A percentile compares a stretch with the other conserved stretches of the same genome.
These are phyloP conservation scores for Fusarium agapanthi DNA, from an alignment of 2,329 filamentous ascomycete species.

Conservation along the genomic window DNA sequence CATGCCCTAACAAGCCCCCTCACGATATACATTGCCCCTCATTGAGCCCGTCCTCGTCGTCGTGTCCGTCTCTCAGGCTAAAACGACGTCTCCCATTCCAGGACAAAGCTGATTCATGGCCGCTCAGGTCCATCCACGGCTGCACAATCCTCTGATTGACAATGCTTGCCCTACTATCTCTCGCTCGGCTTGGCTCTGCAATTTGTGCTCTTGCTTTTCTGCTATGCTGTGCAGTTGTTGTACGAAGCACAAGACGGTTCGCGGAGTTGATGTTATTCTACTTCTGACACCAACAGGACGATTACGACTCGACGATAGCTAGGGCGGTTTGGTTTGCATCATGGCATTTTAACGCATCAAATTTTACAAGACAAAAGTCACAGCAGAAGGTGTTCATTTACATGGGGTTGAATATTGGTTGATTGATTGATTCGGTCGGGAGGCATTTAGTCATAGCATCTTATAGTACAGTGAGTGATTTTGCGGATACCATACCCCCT, in stretches of 20 bases:
- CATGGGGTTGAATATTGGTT: conserved; percentile 2
- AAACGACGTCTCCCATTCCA: conserved; percentile 33
- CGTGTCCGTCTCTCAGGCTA: conserved; percentile 29
- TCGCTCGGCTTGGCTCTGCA: conserved; percentile 26
- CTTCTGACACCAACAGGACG: conserved; percentile 27
- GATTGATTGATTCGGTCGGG: neutral
- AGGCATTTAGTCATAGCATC: conserved; percentile 21
- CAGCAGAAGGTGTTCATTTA: neutral
- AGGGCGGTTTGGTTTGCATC: conserved; percentile 14
- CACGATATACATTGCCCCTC: neutral
- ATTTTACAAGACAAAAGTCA: conserved; percentile 1
- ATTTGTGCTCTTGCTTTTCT: conserved; percentile 30
- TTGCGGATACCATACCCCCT: conserved; percentile 30
- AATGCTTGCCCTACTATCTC: conserved; percentile 22
- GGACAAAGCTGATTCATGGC: conserved; percentile 41
- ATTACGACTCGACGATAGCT: conserved; percentile 15
- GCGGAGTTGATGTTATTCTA: conserved; percentile 11
- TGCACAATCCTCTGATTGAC: conserved; percentile 46
- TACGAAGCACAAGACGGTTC: conserved; percentile 6
- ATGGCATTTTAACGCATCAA: conserved; percentile 2
- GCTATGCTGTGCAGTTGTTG: conserved; percentile 6
- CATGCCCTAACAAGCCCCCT: neutral
- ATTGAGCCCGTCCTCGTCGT: conserved; percentile 2
- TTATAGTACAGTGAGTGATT: conserved; percentile 20
- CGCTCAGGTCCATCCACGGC: conserved; percentile 44